Percentiles rank a stretch among this genome's conserved stretches.
Evolutionary conservation across 805 yeast species (phyloP).

Genomic region (Kazachstania taianensis): DNA sequence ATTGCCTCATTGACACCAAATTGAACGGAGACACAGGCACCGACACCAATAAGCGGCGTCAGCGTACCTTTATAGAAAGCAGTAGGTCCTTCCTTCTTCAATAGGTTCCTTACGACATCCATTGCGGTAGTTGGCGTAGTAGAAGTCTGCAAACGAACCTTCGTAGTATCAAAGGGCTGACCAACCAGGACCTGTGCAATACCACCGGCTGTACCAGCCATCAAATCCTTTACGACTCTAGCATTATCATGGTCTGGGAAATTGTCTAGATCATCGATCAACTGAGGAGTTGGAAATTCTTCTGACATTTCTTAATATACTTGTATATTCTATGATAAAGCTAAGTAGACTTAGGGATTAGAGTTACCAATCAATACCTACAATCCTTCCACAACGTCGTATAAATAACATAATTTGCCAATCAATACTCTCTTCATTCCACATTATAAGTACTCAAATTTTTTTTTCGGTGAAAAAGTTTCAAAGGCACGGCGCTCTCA

Average conservation of each 20-base stretch:
- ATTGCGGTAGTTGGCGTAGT: conserved; percentile 60
- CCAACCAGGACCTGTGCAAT: conserved; percentile 92
- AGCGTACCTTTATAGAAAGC: conserved; percentile 92
- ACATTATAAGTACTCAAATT: no score
- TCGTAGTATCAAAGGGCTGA: conserved; percentile 92
- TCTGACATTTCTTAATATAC: conserved; percentile 30
- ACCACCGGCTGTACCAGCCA: conserved; percentile 93
- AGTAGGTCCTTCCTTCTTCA: conserved; percentile 68
- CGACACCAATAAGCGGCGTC: conserved; percentile 92
- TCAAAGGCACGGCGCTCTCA: no score
- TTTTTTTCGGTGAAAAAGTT: no score
- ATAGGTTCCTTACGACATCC: conserved; percentile 64
- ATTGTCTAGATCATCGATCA: conserved; percentile 24
- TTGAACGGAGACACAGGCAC: conserved; percentile 94
- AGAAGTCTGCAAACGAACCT: conserved; percentile 85
- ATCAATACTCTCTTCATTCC: no score
- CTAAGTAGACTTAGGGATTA: no score
- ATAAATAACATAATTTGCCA: no score
- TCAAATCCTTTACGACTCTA: conserved; percentile 59
- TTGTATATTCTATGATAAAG: no score
- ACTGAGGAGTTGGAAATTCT: conserved; percentile 25
- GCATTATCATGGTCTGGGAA: conserved; percentile 13
- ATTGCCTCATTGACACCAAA: conserved; percentile 90
- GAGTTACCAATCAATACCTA: no score
- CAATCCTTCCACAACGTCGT: no score